Evolutionary conservation across 257 asterid genomes (phyloP).

Genomic region (Jacaranda copaia): DNA sequence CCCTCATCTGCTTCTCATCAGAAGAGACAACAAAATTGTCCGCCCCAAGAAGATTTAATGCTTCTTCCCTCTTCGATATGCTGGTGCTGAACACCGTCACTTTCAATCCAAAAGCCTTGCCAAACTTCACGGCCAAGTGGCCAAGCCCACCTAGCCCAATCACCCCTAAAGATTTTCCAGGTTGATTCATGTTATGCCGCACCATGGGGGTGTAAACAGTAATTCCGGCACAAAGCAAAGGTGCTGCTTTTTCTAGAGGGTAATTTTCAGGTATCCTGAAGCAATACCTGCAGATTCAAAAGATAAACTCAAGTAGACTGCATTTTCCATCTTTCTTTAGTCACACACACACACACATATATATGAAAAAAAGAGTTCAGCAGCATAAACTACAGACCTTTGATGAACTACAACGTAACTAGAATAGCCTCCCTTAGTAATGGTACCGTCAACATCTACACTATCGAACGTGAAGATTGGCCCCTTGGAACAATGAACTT

Average conservation of each 20-base stretch:
- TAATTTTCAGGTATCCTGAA: conserved; percentile 72
- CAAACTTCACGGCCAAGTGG: conserved; percentile 93
- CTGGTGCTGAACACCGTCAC: conserved; percentile 93
- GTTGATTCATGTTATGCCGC: conserved; percentile 81
- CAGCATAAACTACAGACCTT: conserved; percentile 52
- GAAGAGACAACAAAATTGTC: conserved; percentile 81
- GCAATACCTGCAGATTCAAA: conserved; percentile 65
- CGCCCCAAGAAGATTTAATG: conserved; percentile 76
- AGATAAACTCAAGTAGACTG: not conserved
- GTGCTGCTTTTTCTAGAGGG: conserved; percentile 83
- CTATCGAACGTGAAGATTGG: conserved; percentile 66
- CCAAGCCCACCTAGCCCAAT: conserved; percentile 97
- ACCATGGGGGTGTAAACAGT: conserved; percentile 92
- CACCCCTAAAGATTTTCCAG: conserved; percentile 89
- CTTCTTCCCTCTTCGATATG: conserved; percentile 76
- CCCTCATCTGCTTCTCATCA: conserved; percentile 78
- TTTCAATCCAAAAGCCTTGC: conserved; percentile 92
- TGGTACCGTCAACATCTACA: conserved; percentile 78
- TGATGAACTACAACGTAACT: conserved; percentile 72
- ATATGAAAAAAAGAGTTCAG: not conserved
- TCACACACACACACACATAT: too few species aligned
- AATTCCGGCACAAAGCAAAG: conserved; percentile 94
- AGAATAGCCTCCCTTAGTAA: conserved; percentile 96
- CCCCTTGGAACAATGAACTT: conserved; percentile 78
- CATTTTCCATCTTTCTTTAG: not conserved